Base-by-base conservation (phyloP, 352 stramenopile genomes). In the Pythium sukuiense region DNA sequence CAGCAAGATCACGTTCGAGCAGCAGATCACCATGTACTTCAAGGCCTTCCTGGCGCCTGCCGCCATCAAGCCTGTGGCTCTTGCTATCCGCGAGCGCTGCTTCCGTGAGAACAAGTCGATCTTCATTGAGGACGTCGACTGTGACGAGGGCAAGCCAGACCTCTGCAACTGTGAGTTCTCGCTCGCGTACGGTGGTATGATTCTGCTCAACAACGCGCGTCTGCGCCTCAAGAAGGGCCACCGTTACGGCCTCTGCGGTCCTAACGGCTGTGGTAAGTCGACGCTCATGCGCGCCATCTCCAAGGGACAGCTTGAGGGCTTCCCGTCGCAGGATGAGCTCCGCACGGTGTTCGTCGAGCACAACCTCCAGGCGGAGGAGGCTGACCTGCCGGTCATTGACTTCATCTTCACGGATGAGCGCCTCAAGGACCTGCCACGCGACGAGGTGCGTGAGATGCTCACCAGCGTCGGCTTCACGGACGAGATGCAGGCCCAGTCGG, bases 131-230 rank as follows among this genome's bases (percentile, higher is more conserved):
- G 96, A 99, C 59, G 92, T 99, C 11, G 84, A 99, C 76, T 98
- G 97, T 43, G 97, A 99, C 35, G 95, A 99, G 67, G 95, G 97
- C 79, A 94, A 97, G 59, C 96, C 98, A 43, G 94, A 99, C 73
- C 83, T 99, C 7, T 99, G 97, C 77, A 98, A 99, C 90, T 99
- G 97, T 74, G 93, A 98, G 75, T 99, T 99, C 81, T 99, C 97
- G 65, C 89, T 99, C 55, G 97, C 97, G 6, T 96, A 97, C 76
- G 90, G 88, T 87, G 91, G 92, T 76, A 96, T 96, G 80, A 95
- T 96, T 66, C 67, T 98, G 67, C 76, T 98, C 30, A 95, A 96
- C 76, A 93, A 95, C 73, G 91, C 91, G 6, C 89, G 93, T 67
- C 85, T 98, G 62, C 89, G 89, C 57, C 80, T 98, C 12, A 95